Base-by-base conservation (phyloP, 78 protist genomes). In the Anaeramoeba flamelloides region DNA sequence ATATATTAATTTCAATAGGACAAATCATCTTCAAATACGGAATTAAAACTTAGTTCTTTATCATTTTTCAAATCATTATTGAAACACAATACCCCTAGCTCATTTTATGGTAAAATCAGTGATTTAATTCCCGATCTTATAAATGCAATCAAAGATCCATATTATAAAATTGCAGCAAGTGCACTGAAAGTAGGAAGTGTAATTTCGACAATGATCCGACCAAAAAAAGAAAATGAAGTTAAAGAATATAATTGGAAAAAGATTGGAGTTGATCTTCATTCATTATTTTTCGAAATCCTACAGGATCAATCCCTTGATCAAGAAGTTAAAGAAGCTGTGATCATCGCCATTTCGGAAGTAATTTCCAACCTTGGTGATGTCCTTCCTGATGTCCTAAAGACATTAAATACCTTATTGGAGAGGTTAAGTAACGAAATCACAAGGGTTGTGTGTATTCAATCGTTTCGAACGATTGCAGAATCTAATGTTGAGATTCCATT, bases 321-420 rank as follows among this genome's bases (percentile, higher is more conserved):
- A 81, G 97, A 94, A 75, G 97, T 94, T 76, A 91, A 91, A 86
- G 96, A 94, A 81, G 3, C 82, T 36, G 89, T 93, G 39, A 89
- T 92, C 87, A 69, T 37, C 1, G 75, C 90, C 36, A 74, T 84
- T n/a, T 95, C 92, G 8, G 22, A 37, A 30, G 34, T 89, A 41
- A 34, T 94, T 32, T 53, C 91, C 26, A 40, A 40, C 78, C 78
- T 87, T 69, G 92, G 94, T 39, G 90, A 38, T n/a, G 74, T 38
- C 75, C 32, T 0, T 31, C 69, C 40, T 4, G 74, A n/a, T n/a
- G n/a, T n/a, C n/a, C n/a, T n/a, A n/a, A n/a, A n/a, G n/a, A n/a
- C n/a, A n/a, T n/a, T n/a, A n/a, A n/a, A 75, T 8, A 78, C 90
- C 33, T 53, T 92, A 33, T 53, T 82, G 36, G 95, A 91, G n/a